These are phyloP conservation scores for Rhynchosporium agropyri DNA, from an alignment of 2,329 filamentous ascomycete genomes.

Conservation along the genomic window DNA sequence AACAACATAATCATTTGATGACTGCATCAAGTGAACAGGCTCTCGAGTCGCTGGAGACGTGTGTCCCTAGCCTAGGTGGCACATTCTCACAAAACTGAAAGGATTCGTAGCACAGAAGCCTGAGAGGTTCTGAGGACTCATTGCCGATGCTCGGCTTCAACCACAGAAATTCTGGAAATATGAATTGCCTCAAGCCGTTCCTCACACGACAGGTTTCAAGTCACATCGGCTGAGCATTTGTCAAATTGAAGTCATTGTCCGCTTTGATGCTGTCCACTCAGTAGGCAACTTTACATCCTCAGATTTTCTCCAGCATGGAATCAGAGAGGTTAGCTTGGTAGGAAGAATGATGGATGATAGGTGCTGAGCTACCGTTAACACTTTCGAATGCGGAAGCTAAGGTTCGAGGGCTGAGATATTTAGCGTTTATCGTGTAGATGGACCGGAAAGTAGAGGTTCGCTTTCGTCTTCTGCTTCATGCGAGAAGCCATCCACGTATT, in stretches of 20 bases:
- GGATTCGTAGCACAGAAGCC: conserved; percentile 85
- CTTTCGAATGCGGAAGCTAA: conserved; percentile 20
- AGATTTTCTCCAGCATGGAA: conserved; percentile 45
- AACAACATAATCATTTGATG: no score
- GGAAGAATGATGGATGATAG: conserved; percentile 28
- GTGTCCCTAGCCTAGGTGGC: no score
- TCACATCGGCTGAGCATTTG: conserved; percentile 80
- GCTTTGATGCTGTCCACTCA: conserved; percentile 66
- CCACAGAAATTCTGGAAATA: conserved; percentile 42
- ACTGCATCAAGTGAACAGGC: no score
- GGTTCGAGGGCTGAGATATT: conserved; percentile 26
- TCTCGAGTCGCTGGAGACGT: no score
- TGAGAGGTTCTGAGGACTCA: conserved; percentile 89
- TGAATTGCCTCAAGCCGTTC: conserved; percentile 20
- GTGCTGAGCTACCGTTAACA: background rate
- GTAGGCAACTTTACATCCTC: conserved; percentile 34
- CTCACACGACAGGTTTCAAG: conserved; percentile 60
- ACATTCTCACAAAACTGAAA: conserved; percentile 68
- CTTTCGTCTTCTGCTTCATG: conserved; percentile 22
- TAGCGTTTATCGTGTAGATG: conserved; percentile 18
- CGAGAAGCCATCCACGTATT: conserved; percentile 8
- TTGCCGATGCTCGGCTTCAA: conserved; percentile 77
- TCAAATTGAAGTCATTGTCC: conserved; percentile 74
- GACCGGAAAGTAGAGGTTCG: conserved; percentile 30
- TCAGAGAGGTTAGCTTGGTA: conserved; percentile 45